Evolutionary conservation across 495 filamentous ascomycete genomes (phyloP), one percentile per base, ranked within the genome.

Genomic region (Tuber calosporum): DNA sequence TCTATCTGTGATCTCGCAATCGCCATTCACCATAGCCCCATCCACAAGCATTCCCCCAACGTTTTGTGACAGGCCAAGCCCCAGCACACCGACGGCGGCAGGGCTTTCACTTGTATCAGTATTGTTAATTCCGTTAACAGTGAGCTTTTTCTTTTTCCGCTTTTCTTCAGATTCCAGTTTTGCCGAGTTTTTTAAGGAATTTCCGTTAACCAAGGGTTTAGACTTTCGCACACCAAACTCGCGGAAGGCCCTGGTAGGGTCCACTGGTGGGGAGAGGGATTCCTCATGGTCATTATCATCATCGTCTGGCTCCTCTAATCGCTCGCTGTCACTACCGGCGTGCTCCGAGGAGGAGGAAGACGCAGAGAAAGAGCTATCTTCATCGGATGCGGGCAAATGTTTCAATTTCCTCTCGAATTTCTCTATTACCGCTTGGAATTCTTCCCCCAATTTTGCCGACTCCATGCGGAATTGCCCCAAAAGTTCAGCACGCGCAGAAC

Each of bases 1-100:
- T 58, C 70, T 73, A 39, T 71, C 77, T 3, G 40, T 40, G 36
- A 68, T 39, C 22, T 34, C 45, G 30, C 30, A 34, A 17, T 70
- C 67, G 30, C 76, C 74, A 73, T 77, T 78, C 36, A 73, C 38
- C 15, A 77, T 58, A 0, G 74, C 58, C 37, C 73, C 74, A 68
- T 70, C 53, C 40, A 38, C 22, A 22, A 72, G 72, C 67, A 77
- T 70, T 40, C 67, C 75, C 48, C 11, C 53, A 62, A 30, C 26
- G 9, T 62, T 26, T 26, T 62, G 70, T 73, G 13, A 58, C 37
- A 73, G 67, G 40, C 2, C 58, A 68, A 41, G 74, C 30, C 53
- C 45, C 9, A 22, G 45, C 45, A 53, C n/a, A 20, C 6, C 53
- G 26, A 62, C 11, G 9, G n/a, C n/a, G 53, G 53, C 11, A 22